Evolutionary conservation across 768 basidiomycete species (phyloP).

Genomic region (Tricholoma saponaceum): DNA sequence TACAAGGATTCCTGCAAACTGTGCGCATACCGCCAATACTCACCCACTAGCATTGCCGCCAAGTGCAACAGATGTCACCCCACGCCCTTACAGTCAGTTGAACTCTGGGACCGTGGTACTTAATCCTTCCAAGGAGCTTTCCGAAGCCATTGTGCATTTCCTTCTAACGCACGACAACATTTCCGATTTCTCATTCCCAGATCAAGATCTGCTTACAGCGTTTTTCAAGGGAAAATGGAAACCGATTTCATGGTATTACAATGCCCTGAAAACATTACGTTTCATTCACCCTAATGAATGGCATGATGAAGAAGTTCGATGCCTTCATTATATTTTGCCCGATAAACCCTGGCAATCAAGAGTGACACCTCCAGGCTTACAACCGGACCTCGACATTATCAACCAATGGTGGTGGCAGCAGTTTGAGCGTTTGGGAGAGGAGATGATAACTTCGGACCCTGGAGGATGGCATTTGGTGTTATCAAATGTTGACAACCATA

Average conservation of each 20-base stretch:
- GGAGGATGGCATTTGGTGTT: constrained; percentile 49
- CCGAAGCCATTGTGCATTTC: constrained; percentile 49
- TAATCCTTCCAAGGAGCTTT: constrained; percentile 59
- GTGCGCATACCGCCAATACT: constrained; percentile 65
- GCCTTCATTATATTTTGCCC: constrained; percentile 81
- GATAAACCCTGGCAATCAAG: constrained; percentile 84
- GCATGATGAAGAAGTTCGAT: constrained; percentile 81
- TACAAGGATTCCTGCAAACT: constrained; percentile 86
- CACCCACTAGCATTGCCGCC: constrained; percentile 41
- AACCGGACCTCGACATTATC: constrained; percentile 43
- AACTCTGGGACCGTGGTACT: constrained; percentile 91
- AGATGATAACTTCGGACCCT: constrained; percentile 40
- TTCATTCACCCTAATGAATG: constrained; percentile 70
- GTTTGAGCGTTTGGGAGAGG: constrained; percentile 43
- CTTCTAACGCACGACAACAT: constrained; percentile 43
- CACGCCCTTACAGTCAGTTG: constrained; percentile 76
- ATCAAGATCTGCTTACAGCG: constrained; percentile 87
- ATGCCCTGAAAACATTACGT: constrained; percentile 87
- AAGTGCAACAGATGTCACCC: constrained; percentile 34
- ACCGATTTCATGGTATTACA: constrained; percentile 83
- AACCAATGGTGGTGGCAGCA: constrained; percentile 82
- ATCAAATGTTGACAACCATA: constrained; percentile 40
- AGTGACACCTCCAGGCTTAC: constrained; percentile 30
- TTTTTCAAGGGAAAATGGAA: constrained; percentile 78
- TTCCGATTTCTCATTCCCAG: constrained; percentile 61